A percentile compares a stretch with the other conserved stretches of the same genome.
phyloP scores from a whole-genome alignment of 202 grass and related monocot genomes.

The Schoenoplectus tabernaemontani region DNA sequence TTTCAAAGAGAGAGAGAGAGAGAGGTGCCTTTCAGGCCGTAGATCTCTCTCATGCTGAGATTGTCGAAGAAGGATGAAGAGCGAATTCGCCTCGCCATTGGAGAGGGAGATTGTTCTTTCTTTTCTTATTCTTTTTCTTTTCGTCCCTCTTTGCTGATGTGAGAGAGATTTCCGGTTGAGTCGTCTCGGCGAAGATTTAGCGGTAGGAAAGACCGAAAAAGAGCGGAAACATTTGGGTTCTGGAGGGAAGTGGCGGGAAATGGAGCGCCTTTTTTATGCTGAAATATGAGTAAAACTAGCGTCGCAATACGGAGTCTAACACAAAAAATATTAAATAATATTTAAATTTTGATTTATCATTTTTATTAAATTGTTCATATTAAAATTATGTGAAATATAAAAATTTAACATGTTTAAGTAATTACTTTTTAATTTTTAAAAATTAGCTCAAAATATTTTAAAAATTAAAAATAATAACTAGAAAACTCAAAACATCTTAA shows the following conservation, averaged over 20 bases:
- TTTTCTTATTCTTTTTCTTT: neutral
- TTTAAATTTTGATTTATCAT: no score
- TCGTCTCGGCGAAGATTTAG: neutral
- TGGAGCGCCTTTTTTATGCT: neutral
- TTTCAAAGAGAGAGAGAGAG: neutral
- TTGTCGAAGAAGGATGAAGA: constrained; percentile 55
- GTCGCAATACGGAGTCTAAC: no score
- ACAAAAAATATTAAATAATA: no score
- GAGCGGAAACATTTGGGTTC: constrained; percentile 18
- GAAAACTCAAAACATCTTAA: no score
- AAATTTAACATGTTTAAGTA: no score
- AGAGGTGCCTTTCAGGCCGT: constrained; percentile 40
- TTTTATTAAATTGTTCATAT: no score
- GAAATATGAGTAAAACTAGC: no score
- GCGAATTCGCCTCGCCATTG: constrained; percentile 42
- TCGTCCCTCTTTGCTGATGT: neutral
- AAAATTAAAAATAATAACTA: no score
- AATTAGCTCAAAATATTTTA: no score
- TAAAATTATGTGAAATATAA: no score
- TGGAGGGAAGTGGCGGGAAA: constrained; percentile 20
- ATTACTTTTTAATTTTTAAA: no score
- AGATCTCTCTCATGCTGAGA: constrained; percentile 50
- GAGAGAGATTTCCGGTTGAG: neutral
- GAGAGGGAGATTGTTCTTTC: neutral
- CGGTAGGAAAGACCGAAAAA: neutral